These are phyloP conservation scores for Larix kaempferi DNA, from an alignment of 75 land plant genomes.

Conservation along the genomic window DNA sequence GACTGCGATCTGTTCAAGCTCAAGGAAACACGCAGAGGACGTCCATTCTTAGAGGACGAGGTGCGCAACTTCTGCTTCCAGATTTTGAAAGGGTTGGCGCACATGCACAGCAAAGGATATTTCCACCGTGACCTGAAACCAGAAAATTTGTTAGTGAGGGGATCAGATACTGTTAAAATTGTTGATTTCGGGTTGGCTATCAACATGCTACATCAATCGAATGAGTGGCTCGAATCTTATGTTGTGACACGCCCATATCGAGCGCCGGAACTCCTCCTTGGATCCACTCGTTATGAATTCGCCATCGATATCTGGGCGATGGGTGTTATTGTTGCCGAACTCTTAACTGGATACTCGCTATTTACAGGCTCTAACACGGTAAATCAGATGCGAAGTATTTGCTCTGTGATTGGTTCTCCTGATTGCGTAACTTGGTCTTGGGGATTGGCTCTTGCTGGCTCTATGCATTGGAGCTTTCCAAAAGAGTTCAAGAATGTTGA, in stretches of 20 bases:
- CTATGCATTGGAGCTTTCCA: not conserved
- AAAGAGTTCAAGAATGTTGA: not conserved
- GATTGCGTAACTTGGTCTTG: not conserved
- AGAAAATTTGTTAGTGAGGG: slow-evolving; percentile 27
- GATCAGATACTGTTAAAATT: slow-evolving; percentile 25
- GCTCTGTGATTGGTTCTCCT: not conserved
- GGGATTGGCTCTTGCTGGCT: not conserved
- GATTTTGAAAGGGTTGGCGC: slow-evolving; percentile 32
- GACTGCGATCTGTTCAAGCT: too few relatives aligned
- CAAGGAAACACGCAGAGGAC: too few relatives aligned
- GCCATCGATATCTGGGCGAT: slow-evolving; percentile 39
- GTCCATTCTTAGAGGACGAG: not conserved
- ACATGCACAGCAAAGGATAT: slow-evolving; percentile 28
- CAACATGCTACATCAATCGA: too few relatives aligned
- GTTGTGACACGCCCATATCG: slow-evolving; percentile 35
- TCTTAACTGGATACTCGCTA: not conserved
- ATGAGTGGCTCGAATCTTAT: not conserved
- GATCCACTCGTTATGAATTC: too few relatives aligned
- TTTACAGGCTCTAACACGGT: not conserved
- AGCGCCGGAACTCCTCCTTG: slow-evolving; percentile 23
- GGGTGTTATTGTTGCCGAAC: too few relatives aligned
- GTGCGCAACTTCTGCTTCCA: slow-evolving; percentile 11
- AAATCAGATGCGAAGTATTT: not conserved
- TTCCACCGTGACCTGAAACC: slow-evolving; percentile 27
- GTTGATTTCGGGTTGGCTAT: not conserved